Evolutionary conservation across 2,329 filamentous ascomycete species (phyloP).

Genomic region (Macrophomina pseudophaseolina): DNA sequence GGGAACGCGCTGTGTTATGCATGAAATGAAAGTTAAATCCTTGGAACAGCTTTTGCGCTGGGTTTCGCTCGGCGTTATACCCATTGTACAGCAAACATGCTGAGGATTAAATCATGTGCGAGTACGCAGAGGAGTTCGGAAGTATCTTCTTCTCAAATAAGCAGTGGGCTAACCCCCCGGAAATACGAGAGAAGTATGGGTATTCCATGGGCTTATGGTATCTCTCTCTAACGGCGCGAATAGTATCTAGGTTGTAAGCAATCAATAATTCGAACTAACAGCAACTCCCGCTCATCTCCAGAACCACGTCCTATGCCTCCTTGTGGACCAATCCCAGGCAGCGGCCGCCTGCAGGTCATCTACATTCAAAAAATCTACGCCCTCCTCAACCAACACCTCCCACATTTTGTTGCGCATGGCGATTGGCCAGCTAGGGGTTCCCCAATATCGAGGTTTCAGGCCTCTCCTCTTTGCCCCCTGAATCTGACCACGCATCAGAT

Average conservation of each 20-base stretch:
- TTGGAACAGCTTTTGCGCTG: not conserved
- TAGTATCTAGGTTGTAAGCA: not conserved
- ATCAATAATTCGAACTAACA: not conserved
- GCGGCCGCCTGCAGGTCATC: conserved; percentile 61
- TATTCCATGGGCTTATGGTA: not conserved
- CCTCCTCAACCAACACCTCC: conserved; percentile 57
- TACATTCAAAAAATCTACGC: conserved; percentile 62
- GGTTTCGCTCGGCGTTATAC: not conserved
- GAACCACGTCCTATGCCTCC: conserved; percentile 36
- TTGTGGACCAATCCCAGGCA: conserved; percentile 52
- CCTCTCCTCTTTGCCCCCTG: conserved; percentile 57
- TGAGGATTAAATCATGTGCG: not conserved
- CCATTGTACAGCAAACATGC: not conserved
- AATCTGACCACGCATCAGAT: conserved; percentile 58
- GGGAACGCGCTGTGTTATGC: conserved; percentile 80
- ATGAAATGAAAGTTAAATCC: conserved; percentile 4
- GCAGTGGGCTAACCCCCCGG: not conserved
- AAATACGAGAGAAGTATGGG: not conserved
- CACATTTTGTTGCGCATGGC: conserved; percentile 60
- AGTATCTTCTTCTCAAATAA: no score
- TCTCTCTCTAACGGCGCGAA: not conserved
- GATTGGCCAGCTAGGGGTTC: conserved; percentile 60
- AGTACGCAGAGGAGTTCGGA: not conserved
- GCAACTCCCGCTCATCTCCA: conserved; percentile 3
- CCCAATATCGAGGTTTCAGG: conserved; percentile 63